phyloP scores from a whole-genome alignment of 805 yeast species.

The Cyberlindnera nakhonratchasimensis region DNA sequence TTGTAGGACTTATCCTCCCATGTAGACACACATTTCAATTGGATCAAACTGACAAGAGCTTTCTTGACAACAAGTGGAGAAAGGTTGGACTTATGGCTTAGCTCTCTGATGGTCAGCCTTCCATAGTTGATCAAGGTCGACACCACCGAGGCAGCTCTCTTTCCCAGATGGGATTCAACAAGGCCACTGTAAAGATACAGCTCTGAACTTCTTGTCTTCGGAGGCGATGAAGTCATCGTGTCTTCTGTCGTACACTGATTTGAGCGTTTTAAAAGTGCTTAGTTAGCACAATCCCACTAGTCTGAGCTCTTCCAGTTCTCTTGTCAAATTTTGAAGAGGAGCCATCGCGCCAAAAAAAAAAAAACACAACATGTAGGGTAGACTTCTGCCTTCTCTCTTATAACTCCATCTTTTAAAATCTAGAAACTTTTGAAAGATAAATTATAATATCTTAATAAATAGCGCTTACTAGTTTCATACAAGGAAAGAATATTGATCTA shows the following conservation, averaged over 20 bases:
- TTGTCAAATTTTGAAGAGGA: constrained; percentile 3
- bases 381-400: too few relatives aligned
- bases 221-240: background rate
- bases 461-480: too few relatives aligned
- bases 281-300: too few relatives aligned
- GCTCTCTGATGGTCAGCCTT: constrained; percentile 53
- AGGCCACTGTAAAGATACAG: constrained; percentile 55
- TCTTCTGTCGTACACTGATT: background rate
- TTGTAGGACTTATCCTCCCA: constrained; percentile 44
- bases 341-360: background rate
- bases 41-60: constrained; percentile 72
- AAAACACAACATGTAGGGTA: background rate
- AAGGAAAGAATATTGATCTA: too few relatives aligned
- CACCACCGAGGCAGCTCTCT: constrained; percentile 62
- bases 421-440: too few relatives aligned
- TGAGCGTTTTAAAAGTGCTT: too few relatives aligned
- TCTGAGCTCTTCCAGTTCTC: too few relatives aligned
- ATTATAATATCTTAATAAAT: too few relatives aligned
- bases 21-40: constrained; percentile 68
- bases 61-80: constrained; percentile 53
- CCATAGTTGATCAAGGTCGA: constrained; percentile 65
- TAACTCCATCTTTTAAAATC: too few relatives aligned
- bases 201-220: constrained; percentile 22
- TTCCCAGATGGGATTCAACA: constrained; percentile 60
- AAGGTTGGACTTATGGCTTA: constrained; percentile 45